These are phyloP conservation scores for Omphalotus guepiniiformis DNA, from an alignment of 768 basidiomycete species.

Conservation along the genomic window DNA sequence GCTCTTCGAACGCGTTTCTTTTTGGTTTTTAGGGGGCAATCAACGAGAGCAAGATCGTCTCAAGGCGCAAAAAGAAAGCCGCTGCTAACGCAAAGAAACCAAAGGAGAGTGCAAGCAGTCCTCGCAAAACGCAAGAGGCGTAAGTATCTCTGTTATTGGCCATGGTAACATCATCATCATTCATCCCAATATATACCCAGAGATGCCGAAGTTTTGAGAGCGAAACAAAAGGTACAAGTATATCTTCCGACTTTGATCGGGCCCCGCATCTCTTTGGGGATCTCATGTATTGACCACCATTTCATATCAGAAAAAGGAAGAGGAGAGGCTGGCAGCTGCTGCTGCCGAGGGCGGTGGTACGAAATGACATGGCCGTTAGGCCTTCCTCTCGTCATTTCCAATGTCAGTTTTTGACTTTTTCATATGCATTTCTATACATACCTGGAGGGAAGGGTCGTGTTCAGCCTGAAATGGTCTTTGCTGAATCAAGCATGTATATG, in stretches of 20 bases:
- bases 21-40: conserved; percentile 62
- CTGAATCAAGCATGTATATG: too few relatives aligned
- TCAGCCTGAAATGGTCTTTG: too few relatives aligned
- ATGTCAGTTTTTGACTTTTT: too few relatives aligned
- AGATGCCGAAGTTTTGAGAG: conserved; percentile 69
- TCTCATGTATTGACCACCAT: not conserved
- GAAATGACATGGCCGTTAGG: conserved; percentile 19
- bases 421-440: too few relatives aligned
- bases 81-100: conserved; percentile 52
- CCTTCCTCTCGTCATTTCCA: not conserved
- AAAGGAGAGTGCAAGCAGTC: conserved; percentile 60
- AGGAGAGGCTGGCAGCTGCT: conserved; percentile 21
- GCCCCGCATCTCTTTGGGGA: not conserved
- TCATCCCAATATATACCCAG: conserved; percentile 30
- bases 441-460: too few relatives aligned
- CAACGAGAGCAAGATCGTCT: conserved; percentile 74
- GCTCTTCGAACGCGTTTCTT: conserved; percentile 9
- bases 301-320: conserved; percentile 24
- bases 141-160: conserved; percentile 36
- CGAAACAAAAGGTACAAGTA: conserved; percentile 69
- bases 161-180: conserved; percentile 20
- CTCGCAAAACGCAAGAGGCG: conserved; percentile 72
- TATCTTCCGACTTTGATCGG: not conserved
- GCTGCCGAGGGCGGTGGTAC: conserved; percentile 17
- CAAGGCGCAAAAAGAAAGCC: conserved; percentile 70